Evolutionary conservation across 192 early-diverging fungal genomes (phyloP).

Genomic region (Coemansia sp.): DNA sequence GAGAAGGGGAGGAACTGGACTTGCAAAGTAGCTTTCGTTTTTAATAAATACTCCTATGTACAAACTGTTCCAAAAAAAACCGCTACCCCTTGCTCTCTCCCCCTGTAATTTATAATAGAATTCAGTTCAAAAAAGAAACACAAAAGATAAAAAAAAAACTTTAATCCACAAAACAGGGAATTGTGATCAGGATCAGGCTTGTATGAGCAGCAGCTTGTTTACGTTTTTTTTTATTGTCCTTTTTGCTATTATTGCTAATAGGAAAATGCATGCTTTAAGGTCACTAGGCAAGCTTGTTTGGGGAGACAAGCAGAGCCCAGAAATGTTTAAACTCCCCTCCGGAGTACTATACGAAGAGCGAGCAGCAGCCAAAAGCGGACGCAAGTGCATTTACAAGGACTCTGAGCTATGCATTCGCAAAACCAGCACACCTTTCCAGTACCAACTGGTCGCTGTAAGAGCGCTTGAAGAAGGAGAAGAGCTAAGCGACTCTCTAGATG

Average conservation of each 20-base stretch:
- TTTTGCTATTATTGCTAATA: not conserved
- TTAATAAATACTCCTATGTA: no score
- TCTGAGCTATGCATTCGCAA: slow-evolving; percentile 65
- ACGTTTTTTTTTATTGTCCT: not conserved
- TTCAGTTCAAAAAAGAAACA: no score
- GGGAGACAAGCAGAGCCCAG: slow-evolving; percentile 57
- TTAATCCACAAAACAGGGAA: no score
- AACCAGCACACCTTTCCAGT: slow-evolving; percentile 64
- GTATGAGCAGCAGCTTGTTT: no score
- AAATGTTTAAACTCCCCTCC: slow-evolving; percentile 58
- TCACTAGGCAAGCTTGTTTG: slow-evolving; percentile 68
- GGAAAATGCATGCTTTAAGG: slow-evolving; percentile 63
- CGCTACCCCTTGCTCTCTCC: no score
- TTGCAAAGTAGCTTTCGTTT: no score
- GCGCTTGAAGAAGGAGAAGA: slow-evolving; percentile 77
- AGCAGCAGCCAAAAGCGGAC: slow-evolving; percentile 39
- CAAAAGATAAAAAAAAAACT: no score
- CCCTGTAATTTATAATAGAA: no score
- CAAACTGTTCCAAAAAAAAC: no score
- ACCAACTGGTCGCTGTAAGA: slow-evolving; percentile 73
- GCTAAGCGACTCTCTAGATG: slow-evolving; percentile 56
- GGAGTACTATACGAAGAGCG: slow-evolving; percentile 67
- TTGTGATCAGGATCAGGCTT: no score
- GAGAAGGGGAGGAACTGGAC: no score
- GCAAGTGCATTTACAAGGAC: slow-evolving; percentile 65